These are phyloP conservation scores for Kentomonas sorsogonicus DNA, from an alignment of 208 protist genomes.

Conservation along the genomic window DNA sequence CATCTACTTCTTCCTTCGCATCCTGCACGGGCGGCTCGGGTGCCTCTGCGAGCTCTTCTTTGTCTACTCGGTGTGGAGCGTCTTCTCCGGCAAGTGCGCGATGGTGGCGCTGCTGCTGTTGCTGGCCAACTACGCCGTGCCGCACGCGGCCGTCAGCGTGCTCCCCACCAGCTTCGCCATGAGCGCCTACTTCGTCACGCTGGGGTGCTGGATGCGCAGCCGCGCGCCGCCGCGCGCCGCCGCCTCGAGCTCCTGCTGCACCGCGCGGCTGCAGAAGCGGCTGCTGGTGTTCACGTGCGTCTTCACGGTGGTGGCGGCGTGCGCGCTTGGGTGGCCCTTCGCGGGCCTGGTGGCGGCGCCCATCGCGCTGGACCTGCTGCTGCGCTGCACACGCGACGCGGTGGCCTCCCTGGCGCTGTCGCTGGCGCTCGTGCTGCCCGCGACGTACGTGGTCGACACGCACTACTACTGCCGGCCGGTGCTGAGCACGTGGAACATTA, in stretches of 20 bases:
- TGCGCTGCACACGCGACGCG: conserved; percentile 29
- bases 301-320: conserved; percentile 35
- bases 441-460: conserved; percentile 27
- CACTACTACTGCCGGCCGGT: conserved; percentile 45
- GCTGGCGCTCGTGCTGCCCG: conserved; percentile 13
- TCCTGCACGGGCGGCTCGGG: conserved; percentile 43
- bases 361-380: conserved; percentile 71
- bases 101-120: conserved; percentile 47
- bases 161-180: conserved; percentile 90
- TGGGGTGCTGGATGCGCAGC: conserved; percentile 61
- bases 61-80: conserved; percentile 44
- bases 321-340: conserved; percentile 91
- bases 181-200: conserved; percentile 56
- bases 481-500: conserved; percentile 47
- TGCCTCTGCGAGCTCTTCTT: conserved; percentile 48
- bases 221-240: not conserved
- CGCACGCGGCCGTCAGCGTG: conserved; percentile 54
- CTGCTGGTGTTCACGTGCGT: conserved; percentile 27
- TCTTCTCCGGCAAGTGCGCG: conserved; percentile 36
- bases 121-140: conserved; percentile 60
- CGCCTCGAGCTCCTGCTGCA: not conserved
- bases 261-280: not conserved
- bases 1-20: conserved; percentile 65
- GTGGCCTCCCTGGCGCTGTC: conserved; percentile 20
- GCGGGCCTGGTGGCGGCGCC: conserved; percentile 65